Evolutionary conservation across 352 stramenopile genomes (phyloP).

Genomic region (Thalassiosira mediterranea): DNA sequence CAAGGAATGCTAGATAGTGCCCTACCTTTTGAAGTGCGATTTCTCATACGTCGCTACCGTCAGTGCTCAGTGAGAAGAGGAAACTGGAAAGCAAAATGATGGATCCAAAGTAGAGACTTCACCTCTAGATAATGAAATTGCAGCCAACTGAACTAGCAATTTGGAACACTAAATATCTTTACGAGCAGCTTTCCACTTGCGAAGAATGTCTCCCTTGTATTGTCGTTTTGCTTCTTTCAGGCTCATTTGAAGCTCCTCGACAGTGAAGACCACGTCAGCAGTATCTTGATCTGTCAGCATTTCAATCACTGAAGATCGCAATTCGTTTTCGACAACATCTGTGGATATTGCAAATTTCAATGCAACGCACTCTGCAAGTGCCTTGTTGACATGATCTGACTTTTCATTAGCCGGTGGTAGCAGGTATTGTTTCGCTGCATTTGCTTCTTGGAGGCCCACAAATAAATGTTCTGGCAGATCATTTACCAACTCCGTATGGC

Average conservation of each 20-base stretch:
- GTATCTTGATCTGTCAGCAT: conserved; percentile 44
- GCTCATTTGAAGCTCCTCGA: conserved; percentile 62
- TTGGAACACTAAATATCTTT: conserved; percentile 48
- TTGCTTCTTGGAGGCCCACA: conserved; percentile 55
- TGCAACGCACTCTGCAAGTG: conserved; percentile 30
- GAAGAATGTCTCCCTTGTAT: conserved; percentile 62
- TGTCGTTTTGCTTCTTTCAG: conserved; percentile 70
- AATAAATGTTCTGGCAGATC: conserved; percentile 51
- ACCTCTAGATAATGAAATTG: no score
- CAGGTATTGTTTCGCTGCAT: conserved; percentile 58
- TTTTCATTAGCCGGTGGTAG: conserved; percentile 45
- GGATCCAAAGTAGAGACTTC: no score
- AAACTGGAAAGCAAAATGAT: no score
- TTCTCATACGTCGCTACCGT: no score
- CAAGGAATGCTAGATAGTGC: no score
- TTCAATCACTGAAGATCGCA: conserved; percentile 64
- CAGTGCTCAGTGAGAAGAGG: no score
- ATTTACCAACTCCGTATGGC: conserved; percentile 57
- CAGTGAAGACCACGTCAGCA: conserved; percentile 46
- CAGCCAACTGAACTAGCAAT: neutral
- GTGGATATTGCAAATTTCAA: conserved; percentile 48
- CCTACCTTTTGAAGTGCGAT: no score
- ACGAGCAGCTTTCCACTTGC: conserved; percentile 64
- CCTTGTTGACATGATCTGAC: conserved; percentile 25
- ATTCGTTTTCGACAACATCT: conserved; percentile 35